phyloP scores from a whole-genome alignment of 371 early-diverging fungal genomes.

The Dentiscutata heterogama region DNA sequence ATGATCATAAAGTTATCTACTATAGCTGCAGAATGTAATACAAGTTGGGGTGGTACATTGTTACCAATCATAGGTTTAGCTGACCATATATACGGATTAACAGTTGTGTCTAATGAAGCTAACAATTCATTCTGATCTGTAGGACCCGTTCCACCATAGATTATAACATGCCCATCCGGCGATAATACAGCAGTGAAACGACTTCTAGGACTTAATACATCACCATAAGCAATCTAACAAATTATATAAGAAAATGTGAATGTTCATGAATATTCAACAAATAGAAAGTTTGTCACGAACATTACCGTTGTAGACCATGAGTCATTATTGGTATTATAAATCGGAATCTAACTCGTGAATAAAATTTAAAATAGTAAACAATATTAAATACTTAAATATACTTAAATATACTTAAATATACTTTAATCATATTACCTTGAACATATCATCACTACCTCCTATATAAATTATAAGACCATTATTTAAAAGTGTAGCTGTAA shows the following conservation, averaged over 20 bases:
- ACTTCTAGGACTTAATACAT: neutral
- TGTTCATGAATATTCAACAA: too few species aligned
- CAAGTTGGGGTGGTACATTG: neutral
- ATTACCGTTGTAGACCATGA: neutral
- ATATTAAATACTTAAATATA: too few species aligned
- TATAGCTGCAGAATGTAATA: neutral
- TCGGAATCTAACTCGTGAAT: too few species aligned
- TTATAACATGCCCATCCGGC: neutral
- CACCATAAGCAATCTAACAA: neutral
- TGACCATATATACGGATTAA: neutral
- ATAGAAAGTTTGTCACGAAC: too few species aligned
- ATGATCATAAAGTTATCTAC: neutral
- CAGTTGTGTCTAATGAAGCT: neutral
- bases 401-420: too few species aligned
- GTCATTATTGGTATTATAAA: neutral
- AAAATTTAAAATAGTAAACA: too few species aligned
- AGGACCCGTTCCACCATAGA: constrained; percentile 7
- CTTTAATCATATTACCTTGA: too few species aligned
- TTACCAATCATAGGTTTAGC: neutral
- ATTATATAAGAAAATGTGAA: neutral
- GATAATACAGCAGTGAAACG: neutral
- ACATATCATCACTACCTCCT: neutral
- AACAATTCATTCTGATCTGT: too few species aligned
- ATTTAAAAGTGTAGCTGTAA: constrained; percentile 19
- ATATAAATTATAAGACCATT: constrained; percentile 22